Base-by-base conservation (phyloP, 1,139 yeast species). In the Diutina mesorugosa region DNA sequence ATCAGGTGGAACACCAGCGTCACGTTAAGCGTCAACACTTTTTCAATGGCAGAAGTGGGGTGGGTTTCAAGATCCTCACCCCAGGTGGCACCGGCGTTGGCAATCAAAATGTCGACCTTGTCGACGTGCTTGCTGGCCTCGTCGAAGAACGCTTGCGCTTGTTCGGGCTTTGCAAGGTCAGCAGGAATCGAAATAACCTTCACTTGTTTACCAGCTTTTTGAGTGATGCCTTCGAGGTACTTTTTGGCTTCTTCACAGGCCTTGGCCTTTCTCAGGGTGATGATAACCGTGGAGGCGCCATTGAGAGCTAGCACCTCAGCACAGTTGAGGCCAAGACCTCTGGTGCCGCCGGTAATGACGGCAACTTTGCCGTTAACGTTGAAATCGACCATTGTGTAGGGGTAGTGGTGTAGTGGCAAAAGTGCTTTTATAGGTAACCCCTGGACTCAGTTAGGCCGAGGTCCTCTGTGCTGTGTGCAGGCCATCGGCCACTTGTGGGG, bases 21-120 rank as follows among this genome's bases (percentile, higher is more conserved):
- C 41, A 87, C 74, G 64, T 87, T 87, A 65, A 87, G 76, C 57
- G 78, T 78, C 66, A 85, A 68, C 8, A 86, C 85, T 69, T 85
- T 86, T 60, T 77, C 80, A 61, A 87, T 70, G 0, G 89, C 90
- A 4, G 70, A 60, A 51, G 82, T 82, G 1, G 89, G 83, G 65
- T 86, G 91, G 5, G 72, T 72, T 52, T 76, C 84, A 58, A 86
- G 70, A 38, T 79, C 80, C 5, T 83, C 86, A 41, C 91, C 93
- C 93, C 93, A 87, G 16, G 86, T 72, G 10, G 91, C 90, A 55
- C 95, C 95, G 14, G 93, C 93, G 64, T 87, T 87, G 59, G 91
- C 90, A 63, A 85, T 74, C 60, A 87, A 73, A 59, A 87, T 84
- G 65, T 87, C 83, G 45, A 85, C 76, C 64, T 76, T 73, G 47